Conservation (phyloP, 768 basidiomycete genomes). For the Mycena filopes region DNA sequence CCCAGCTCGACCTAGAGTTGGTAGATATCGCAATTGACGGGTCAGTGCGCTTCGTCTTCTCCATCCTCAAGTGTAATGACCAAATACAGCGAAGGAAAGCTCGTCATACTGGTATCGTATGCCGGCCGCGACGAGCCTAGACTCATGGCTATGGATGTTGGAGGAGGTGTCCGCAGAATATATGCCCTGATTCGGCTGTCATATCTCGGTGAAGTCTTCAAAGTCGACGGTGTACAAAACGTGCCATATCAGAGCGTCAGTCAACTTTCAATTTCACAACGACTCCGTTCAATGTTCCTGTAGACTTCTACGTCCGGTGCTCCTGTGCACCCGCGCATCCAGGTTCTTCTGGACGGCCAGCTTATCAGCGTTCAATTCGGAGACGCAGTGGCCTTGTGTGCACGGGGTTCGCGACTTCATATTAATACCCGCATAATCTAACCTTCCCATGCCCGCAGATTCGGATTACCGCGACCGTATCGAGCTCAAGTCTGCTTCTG, state of each 20-base stretch:
- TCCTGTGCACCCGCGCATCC: conserved; percentile 77
- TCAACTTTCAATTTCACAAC: conserved; percentile 11
- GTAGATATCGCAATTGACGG: conserved; percentile 73
- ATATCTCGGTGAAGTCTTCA: conserved; percentile 52
- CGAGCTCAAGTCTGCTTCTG: conserved; percentile 72
- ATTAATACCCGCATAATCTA: not conserved
- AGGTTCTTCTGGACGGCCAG: conserved; percentile 67
- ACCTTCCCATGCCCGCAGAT: conserved; percentile 50
- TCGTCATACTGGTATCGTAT: conserved; percentile 76
- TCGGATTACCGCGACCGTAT: conserved; percentile 78
- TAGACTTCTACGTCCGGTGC: conserved; percentile 76
- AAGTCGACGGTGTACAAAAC: conserved; percentile 58
- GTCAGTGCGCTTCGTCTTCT: conserved; percentile 46
- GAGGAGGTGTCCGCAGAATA: conserved; percentile 63
- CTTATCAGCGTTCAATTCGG: conserved; percentile 76
- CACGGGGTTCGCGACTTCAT: conserved; percentile 59
- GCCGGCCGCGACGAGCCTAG: conserved; percentile 63
- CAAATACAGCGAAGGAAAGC: conserved; percentile 56
- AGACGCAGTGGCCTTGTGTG: conserved; percentile 78
- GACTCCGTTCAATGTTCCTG: not conserved
- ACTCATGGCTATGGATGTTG: conserved; percentile 48
- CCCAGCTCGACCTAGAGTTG: conserved; percentile 75
- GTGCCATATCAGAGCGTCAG: conserved; percentile 85
- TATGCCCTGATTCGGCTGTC: conserved; percentile 71
- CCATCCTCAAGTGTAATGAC: conserved; percentile 18